Conservation (phyloP, 2,329 filamentous ascomycete genomes). For the Beauveria medogensis region DNA sequence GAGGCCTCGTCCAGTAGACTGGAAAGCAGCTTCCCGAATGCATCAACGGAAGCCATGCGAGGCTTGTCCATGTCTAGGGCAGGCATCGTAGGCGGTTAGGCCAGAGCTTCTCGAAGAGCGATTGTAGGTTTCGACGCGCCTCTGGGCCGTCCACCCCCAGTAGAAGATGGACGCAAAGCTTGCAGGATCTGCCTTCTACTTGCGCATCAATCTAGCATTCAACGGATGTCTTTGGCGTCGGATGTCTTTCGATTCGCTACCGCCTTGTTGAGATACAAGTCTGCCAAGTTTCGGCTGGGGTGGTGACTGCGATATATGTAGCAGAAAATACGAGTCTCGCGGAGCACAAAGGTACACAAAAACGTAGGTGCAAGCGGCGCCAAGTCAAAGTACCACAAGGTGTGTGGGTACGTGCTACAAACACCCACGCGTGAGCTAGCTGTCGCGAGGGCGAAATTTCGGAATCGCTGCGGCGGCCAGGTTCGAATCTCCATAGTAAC, state of each 20-base stretch:
- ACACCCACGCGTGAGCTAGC: constrained; percentile 4
- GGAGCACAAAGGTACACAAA: neutral
- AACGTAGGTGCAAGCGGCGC: neutral
- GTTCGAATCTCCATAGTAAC: constrained; percentile 12
- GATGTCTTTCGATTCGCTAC: neutral
- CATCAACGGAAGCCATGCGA: constrained; percentile 44
- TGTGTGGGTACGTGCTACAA: neutral
- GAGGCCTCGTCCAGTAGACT: constrained; percentile 52
- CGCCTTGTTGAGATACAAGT: neutral
- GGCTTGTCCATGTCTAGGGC: constrained; percentile 36
- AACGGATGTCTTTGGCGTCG: too few relatives aligned
- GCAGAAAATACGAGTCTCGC: neutral
- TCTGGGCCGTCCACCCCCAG: neutral
- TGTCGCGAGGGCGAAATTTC: constrained; percentile 29
- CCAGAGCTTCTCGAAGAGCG: neutral
- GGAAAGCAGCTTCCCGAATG: constrained; percentile 46
- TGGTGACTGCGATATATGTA: neutral
- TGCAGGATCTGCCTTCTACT: neutral
- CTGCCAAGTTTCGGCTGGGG: neutral
- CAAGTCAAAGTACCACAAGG: neutral
- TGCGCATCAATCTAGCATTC: neutral
- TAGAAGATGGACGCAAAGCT: neutral
- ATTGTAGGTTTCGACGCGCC: neutral
- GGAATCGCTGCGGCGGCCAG: constrained; percentile 10
- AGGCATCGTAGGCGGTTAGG: constrained; percentile 34